Evolutionary conservation across 331 rosid genomes (phyloP).

Genomic region (Acacia pycnantha): DNA sequence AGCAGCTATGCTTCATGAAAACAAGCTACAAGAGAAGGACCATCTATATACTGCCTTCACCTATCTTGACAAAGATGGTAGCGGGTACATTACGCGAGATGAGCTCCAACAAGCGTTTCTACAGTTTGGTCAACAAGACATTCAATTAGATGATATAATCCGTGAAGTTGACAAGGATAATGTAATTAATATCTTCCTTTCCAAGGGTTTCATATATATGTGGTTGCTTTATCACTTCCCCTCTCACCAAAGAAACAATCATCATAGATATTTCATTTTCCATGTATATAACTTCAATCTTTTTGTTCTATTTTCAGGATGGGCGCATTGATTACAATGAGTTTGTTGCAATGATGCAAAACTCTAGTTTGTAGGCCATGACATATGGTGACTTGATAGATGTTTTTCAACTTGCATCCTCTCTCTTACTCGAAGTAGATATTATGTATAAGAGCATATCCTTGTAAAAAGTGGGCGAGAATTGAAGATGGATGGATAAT

Average conservation of each 20-base stretch:
- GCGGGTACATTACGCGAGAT: constrained; percentile 82
- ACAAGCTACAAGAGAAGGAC: constrained; percentile 85
- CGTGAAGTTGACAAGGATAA: constrained; percentile 76
- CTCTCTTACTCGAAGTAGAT: constrained; percentile 31
- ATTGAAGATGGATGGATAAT: constrained; percentile 35
- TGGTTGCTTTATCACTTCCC: constrained; percentile 3
- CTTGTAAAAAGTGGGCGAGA: constrained; percentile 38
- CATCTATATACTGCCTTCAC: constrained; percentile 79
- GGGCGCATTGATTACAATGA: constrained; percentile 85
- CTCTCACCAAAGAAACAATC: neutral
- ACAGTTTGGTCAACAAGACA: constrained; percentile 68
- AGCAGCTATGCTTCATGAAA: constrained; percentile 89
- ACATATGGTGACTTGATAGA: constrained; percentile 33
- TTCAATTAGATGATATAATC: constrained; percentile 69
- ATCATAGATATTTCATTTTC: neutral
- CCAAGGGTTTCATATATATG: neutral
- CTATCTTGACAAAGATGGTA: constrained; percentile 84
- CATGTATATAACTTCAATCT: neutral
- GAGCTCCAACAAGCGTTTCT: constrained; percentile 85
- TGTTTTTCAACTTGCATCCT: constrained; percentile 34
- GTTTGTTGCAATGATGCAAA: constrained; percentile 93
- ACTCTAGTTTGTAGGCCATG: constrained; percentile 52
- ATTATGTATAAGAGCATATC: constrained; percentile 34
- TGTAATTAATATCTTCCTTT: constrained; percentile 38
- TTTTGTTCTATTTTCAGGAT: constrained; percentile 62